These are phyloP conservation scores for Lepidium aucheri DNA, from an alignment of 345 rosid genomes.

Conservation along the genomic window DNA sequence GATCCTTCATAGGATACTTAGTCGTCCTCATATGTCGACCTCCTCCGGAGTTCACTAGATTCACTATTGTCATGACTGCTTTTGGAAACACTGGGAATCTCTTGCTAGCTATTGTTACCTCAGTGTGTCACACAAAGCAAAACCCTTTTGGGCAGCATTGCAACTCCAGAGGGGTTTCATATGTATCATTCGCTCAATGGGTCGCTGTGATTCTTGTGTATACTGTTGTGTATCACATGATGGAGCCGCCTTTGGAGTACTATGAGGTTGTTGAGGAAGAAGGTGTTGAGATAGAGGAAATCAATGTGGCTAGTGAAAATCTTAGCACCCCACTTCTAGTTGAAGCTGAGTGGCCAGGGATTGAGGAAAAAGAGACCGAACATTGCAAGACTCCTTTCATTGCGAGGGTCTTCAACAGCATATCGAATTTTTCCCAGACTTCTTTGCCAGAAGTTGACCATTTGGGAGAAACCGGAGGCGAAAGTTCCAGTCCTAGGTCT, in stretches of 20 bases:
- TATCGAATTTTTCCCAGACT: constrained; percentile 39
- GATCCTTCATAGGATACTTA: constrained; percentile 54
- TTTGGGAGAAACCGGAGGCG: constrained; percentile 20
- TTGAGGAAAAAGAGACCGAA: constrained; percentile 85
- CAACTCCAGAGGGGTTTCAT: constrained; percentile 71
- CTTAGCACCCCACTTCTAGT: constrained; percentile 67
- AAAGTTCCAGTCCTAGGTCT: constrained; percentile 52
- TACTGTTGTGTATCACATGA: constrained; percentile 96
- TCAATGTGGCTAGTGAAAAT: constrained; percentile 14
- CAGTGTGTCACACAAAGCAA: constrained; percentile 61
- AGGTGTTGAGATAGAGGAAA: constrained; percentile 44
- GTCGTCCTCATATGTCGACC: constrained; percentile 78
- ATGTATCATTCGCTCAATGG: constrained; percentile 89
- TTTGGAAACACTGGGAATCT: constrained; percentile 93
- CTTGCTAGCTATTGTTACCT: constrained; percentile 69
- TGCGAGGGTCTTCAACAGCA: constrained; percentile 56
- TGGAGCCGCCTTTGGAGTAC: constrained; percentile 85
- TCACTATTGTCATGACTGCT: constrained; percentile 83
- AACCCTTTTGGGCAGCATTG: constrained; percentile 65
- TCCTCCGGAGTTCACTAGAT: constrained; percentile 66
- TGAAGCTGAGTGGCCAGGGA: constrained; percentile 97
- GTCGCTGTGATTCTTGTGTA: constrained; percentile 94
- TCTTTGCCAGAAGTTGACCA: constrained; percentile 52
- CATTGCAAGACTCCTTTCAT: constrained; percentile 78
- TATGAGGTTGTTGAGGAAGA: constrained; percentile 77